Percentiles rank a stretch among this genome's conserved stretches.
Conservation (phyloP, 495 filamentous ascomycete genomes). For the Hyaloscypha bicolor region DNA sequence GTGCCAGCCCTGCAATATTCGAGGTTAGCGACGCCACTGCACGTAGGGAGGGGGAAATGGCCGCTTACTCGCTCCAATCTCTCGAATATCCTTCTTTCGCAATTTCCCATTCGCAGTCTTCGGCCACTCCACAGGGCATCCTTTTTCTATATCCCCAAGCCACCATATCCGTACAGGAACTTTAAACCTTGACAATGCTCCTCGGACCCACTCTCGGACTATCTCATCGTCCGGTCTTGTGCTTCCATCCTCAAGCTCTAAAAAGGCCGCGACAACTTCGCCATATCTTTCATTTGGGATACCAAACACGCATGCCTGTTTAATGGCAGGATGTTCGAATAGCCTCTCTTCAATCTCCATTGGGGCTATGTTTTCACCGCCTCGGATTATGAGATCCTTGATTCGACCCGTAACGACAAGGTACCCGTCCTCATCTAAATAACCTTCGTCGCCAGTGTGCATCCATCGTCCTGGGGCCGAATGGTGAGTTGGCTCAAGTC, state of each 20-base stretch:
- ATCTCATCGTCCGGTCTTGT: background rate
- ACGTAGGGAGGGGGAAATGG: background rate
- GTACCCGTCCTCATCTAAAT: background rate
- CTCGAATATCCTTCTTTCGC: background rate
- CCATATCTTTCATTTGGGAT: background rate
- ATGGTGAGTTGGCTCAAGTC: background rate
- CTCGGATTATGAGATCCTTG: background rate
- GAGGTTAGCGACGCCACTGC: background rate
- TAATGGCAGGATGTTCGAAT: background rate
- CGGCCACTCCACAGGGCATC: background rate
- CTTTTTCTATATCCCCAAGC: background rate
- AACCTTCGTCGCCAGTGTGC: background rate
- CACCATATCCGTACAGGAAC: background rate
- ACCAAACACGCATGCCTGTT: background rate
- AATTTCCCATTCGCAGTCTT: background rate
- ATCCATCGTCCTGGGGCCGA: background rate
- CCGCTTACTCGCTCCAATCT: background rate
- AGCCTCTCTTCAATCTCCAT: background rate
- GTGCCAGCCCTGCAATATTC: background rate
- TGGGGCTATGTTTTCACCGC: background rate
- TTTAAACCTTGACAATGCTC: background rate
- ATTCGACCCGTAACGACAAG: background rate
- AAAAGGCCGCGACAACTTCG: background rate
- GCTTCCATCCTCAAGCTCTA: background rate
- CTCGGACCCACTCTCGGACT: background rate